Percentiles rank a stretch among this genome's conserved stretches.
These are phyloP conservation scores for Aspergillus sclerotioniger DNA, from an alignment of 495 filamentous ascomycete species.

Conservation along the genomic window DNA sequence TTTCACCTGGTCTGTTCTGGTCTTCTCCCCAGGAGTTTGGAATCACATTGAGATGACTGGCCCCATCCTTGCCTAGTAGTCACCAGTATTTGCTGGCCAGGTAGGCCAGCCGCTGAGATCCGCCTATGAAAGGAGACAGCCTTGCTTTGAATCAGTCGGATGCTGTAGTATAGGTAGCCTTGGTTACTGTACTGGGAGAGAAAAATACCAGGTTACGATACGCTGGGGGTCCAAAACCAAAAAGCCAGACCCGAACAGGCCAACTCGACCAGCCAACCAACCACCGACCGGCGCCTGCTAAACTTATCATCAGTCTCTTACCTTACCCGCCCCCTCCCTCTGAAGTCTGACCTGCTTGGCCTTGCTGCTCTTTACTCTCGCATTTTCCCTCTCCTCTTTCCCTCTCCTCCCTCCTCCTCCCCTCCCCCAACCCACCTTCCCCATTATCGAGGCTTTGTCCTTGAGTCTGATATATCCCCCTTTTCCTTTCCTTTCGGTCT, in stretches of 20 bases:
- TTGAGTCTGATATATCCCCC: conserved; percentile 26
- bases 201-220: background rate
- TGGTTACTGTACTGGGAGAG: background rate
- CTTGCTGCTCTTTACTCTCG: background rate
- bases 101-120: no score
- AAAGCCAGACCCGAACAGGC: conserved; percentile 3
- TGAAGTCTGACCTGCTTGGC: background rate
- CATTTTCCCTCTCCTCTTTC: conserved; percentile 20
- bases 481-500: conserved; percentile 17
- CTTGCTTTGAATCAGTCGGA: no score
- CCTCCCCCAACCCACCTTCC: conserved; percentile 21
- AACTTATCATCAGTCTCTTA: conserved; percentile 7
- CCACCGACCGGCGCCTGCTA: background rate
- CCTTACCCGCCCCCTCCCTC: conserved; percentile 18
- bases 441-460: conserved; percentile 40
- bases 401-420: conserved; percentile 31
- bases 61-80: no score
- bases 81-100: no score
- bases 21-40: background rate
- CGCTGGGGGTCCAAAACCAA: background rate
- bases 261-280: background rate
- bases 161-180: background rate
- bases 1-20: background rate
- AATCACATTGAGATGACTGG: background rate
- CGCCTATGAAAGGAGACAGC: no score